These are phyloP conservation scores for Clavaria fumosa DNA, from an alignment of 768 basidiomycete species.

Conservation along the genomic window DNA sequence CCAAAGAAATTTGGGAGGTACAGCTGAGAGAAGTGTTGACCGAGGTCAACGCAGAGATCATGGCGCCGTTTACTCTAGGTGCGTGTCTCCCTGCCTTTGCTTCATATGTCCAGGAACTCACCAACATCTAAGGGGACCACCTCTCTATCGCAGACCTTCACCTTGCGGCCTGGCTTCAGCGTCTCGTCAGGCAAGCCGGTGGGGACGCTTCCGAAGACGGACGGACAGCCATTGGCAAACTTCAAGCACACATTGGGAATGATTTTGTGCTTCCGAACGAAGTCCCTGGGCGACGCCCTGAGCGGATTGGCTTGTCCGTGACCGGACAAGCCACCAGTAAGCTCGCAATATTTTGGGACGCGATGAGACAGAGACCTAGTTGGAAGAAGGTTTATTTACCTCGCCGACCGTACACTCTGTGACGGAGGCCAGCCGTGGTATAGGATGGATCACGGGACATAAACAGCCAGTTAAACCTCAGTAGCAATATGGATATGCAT, in stretches of 20 bases:
- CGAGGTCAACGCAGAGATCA: constrained; percentile 38
- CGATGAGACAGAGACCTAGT: constrained; percentile 45
- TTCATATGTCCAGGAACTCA: not conserved
- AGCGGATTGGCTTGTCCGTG: constrained; percentile 19
- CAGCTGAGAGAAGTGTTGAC: constrained; percentile 30
- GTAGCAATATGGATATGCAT: no score
- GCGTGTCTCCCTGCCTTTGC: constrained; percentile 12
- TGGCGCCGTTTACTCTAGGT: constrained; percentile 55
- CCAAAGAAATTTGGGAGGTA: constrained; percentile 38
- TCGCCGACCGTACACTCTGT: no score
- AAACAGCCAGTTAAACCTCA: no score
- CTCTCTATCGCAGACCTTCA: constrained; percentile 71
- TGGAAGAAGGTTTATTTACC: constrained; percentile 65
- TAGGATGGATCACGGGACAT: no score
- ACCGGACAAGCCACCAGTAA: constrained; percentile 27
- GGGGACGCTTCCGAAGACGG: constrained; percentile 38
- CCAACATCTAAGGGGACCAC: constrained; percentile 49
- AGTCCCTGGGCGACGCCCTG: constrained; percentile 19
- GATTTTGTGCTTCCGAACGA: constrained; percentile 31
- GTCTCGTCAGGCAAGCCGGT: constrained; percentile 42
- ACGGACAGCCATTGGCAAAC: constrained; percentile 28
- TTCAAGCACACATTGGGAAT: constrained; percentile 37
- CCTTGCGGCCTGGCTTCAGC: constrained; percentile 59
- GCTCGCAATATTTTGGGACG: constrained; percentile 61
- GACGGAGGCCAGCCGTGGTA: no score